These are phyloP conservation scores for Ogataea nakhonphanomensis DNA, from an alignment of 805 yeast species.

Conservation along the genomic window DNA sequence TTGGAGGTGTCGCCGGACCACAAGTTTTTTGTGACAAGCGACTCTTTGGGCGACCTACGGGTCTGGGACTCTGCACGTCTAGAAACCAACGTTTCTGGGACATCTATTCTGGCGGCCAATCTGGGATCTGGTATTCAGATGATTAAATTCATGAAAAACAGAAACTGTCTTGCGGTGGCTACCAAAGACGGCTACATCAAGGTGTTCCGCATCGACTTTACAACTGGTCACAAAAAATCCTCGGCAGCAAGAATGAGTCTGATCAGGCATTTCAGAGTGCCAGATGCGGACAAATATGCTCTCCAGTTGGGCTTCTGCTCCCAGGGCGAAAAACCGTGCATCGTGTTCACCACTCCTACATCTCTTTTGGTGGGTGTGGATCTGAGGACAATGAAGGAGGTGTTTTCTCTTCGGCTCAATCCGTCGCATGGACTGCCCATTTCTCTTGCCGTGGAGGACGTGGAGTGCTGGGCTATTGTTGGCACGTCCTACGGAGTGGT, in stretches of 20 bases:
- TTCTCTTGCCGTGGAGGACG: slow-evolving; percentile 52
- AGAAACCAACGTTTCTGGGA: slow-evolving; percentile 55
- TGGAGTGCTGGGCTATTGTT: slow-evolving; percentile 58
- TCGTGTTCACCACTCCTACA: slow-evolving; percentile 51
- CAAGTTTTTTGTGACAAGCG: slow-evolving; percentile 71
- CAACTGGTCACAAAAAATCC: slow-evolving; percentile 14
- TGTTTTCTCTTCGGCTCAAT: slow-evolving; percentile 47
- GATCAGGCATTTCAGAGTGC: slow-evolving; percentile 41
- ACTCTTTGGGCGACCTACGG: slow-evolving; percentile 66
- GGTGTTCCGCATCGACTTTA: slow-evolving; percentile 38
- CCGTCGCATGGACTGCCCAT: slow-evolving; percentile 64
- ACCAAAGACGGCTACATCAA: slow-evolving; percentile 45
- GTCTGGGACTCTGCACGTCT: slow-evolving; percentile 75
- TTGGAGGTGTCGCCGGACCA: slow-evolving; percentile 59
- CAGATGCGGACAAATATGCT: slow-evolving; percentile 37
- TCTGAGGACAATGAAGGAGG: slow-evolving; percentile 49
- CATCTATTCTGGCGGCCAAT: slow-evolving; percentile 44
- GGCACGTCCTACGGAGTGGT: slow-evolving; percentile 77
- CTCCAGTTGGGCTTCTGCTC: slow-evolving; percentile 41
- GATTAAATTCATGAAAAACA: slow-evolving; percentile 47
- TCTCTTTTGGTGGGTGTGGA: slow-evolving; percentile 54
- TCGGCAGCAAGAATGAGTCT: slow-evolving; percentile 22
- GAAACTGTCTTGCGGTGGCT: slow-evolving; percentile 58
- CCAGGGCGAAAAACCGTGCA: slow-evolving; percentile 37
- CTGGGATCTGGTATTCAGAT: slow-evolving; percentile 48